These are phyloP conservation scores for Calonectria honghensis DNA, from an alignment of 2,329 filamentous ascomycete species.

Conservation along the genomic window DNA sequence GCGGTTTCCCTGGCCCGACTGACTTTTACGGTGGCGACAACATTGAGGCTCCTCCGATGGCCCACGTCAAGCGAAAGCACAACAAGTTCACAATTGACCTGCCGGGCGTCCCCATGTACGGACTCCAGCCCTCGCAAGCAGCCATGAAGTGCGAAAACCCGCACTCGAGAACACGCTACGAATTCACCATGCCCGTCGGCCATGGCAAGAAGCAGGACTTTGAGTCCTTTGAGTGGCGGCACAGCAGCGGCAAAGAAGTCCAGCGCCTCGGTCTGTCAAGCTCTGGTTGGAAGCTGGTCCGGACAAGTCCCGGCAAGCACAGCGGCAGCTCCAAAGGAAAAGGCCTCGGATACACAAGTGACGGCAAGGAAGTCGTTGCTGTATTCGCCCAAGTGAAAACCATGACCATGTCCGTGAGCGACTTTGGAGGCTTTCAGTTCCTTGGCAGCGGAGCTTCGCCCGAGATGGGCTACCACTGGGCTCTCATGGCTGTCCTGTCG, in stretches of 20 bases:
- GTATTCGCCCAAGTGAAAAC: slow-evolving; percentile 4
- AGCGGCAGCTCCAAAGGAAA: not conserved
- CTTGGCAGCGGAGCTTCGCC: slow-evolving; percentile 11
- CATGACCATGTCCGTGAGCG: not conserved
- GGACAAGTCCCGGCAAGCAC: slow-evolving; percentile 24
- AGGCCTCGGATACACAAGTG: not conserved
- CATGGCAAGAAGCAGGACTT: slow-evolving; percentile 8
- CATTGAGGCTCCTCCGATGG: slow-evolving; percentile 35
- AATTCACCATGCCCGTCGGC: slow-evolving; percentile 43
- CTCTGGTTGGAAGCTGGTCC: slow-evolving; percentile 46
- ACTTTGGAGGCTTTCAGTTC: slow-evolving; percentile 26
- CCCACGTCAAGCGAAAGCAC: slow-evolving; percentile 4
- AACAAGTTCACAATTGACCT: slow-evolving; percentile 41
- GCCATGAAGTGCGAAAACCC: slow-evolving; percentile 34
- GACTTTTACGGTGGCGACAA: slow-evolving; percentile 34
- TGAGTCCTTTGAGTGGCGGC: slow-evolving; percentile 47
- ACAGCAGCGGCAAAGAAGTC: slow-evolving; percentile 42
- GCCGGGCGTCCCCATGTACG: slow-evolving; percentile 30
- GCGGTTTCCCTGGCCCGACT: slow-evolving; percentile 30
- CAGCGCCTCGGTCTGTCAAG: slow-evolving; percentile 42
- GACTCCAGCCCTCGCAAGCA: slow-evolving; percentile 30
- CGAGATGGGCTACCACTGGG: slow-evolving; percentile 35
- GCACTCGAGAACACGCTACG: slow-evolving; percentile 6
- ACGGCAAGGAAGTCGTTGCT: slow-evolving; percentile 22
- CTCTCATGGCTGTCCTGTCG: slow-evolving; percentile 25